These are phyloP conservation scores for Cenchrus americanus DNA, from an alignment of 176 grass and related monocot species.

Conservation along the genomic window DNA sequence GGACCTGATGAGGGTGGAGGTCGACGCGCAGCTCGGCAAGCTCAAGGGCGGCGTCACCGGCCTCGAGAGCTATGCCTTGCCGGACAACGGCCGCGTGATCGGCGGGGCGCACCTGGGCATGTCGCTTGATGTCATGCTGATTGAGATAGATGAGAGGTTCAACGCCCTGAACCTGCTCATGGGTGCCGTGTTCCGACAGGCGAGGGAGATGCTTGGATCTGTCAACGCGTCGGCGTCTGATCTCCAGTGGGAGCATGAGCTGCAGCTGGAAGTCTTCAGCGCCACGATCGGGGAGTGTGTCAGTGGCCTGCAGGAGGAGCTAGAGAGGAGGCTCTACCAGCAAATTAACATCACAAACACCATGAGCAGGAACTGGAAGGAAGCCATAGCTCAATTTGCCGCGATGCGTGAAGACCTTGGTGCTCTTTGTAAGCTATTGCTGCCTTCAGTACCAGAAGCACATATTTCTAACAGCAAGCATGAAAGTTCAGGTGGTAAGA, in stretches of 20 bases:
- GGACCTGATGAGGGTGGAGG: slow-evolving; percentile 50
- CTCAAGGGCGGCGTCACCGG: slow-evolving; percentile 66
- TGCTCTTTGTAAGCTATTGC: slow-evolving; percentile 62
- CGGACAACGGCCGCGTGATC: slow-evolving; percentile 12
- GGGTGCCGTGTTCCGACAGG: slow-evolving; percentile 65
- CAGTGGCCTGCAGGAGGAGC: slow-evolving; percentile 65
- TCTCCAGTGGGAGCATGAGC: slow-evolving; percentile 70
- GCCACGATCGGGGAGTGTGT: slow-evolving; percentile 65
- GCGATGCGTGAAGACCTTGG: slow-evolving; percentile 71
- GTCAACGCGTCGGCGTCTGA: slow-evolving; percentile 55
- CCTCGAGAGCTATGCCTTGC: slow-evolving; percentile 48
- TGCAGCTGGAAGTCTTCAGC: slow-evolving; percentile 69
- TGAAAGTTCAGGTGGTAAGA: slow-evolving; percentile 67
- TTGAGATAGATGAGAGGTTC: slow-evolving; percentile 77
- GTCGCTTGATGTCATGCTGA: slow-evolving; percentile 57
- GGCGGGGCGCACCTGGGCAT: slow-evolving; percentile 37
- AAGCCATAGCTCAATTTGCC: slow-evolving; percentile 68
- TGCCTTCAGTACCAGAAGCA: slow-evolving; percentile 53
- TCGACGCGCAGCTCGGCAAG: slow-evolving; percentile 60
- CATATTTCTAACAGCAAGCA: slow-evolving; percentile 53
- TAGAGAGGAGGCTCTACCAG: slow-evolving; percentile 72
- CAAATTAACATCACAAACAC: slow-evolving; percentile 66
- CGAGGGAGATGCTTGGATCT: slow-evolving; percentile 53
- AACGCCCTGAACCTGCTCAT: slow-evolving; percentile 67
- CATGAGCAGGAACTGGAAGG: slow-evolving; percentile 71